These are phyloP conservation scores for Epichloe sp. DNA, from an alignment of 2,329 filamentous ascomycete species.

Conservation along the genomic window DNA sequence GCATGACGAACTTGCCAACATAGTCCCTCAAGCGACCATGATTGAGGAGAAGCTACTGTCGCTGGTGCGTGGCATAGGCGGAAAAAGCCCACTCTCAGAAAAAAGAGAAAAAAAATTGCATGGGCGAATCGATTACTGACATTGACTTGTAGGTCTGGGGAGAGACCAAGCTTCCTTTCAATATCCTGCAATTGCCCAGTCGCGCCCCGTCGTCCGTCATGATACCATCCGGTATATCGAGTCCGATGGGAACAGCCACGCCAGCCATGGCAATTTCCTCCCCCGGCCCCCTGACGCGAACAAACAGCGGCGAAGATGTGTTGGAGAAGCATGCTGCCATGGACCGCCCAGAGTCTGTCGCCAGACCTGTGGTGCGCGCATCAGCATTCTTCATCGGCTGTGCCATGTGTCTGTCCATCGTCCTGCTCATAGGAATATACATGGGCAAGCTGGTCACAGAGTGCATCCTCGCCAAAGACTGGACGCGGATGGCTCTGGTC, in stretches of 20 bases:
- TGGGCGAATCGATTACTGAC: background rate
- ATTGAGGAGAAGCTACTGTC: constrained; percentile 21
- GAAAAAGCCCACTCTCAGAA: background rate
- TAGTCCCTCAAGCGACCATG: constrained; percentile 23
- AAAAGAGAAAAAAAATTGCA: background rate
- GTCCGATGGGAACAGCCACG: constrained; percentile 8
- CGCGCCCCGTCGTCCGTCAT: constrained; percentile 9
- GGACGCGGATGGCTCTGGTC: constrained; percentile 24
- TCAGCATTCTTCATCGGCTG: constrained; percentile 26
- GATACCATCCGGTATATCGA: constrained; percentile 8
- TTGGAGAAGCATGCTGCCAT: constrained; percentile 13
- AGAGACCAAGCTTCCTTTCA: constrained; percentile 6
- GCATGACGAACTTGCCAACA: constrained; percentile 27
- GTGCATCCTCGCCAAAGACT: constrained; percentile 24
- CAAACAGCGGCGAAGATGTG: constrained; percentile 12
- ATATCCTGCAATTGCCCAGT: constrained; percentile 9
- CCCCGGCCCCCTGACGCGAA: constrained; percentile 2
- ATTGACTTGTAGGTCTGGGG: constrained; percentile 14
- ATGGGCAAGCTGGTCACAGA: constrained; percentile 24
- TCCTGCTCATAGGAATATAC: constrained; percentile 25
- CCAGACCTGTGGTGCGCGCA: constrained; percentile 24
- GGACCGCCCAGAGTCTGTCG: constrained; percentile 24
- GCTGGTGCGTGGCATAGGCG: constrained; percentile 6
- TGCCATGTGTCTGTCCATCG: constrained; percentile 22
- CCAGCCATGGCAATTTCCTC: constrained; percentile 10